Conservation (phyloP, 176 grass and related monocot genomes). For the Tillandsia leiboldiana region DNA sequence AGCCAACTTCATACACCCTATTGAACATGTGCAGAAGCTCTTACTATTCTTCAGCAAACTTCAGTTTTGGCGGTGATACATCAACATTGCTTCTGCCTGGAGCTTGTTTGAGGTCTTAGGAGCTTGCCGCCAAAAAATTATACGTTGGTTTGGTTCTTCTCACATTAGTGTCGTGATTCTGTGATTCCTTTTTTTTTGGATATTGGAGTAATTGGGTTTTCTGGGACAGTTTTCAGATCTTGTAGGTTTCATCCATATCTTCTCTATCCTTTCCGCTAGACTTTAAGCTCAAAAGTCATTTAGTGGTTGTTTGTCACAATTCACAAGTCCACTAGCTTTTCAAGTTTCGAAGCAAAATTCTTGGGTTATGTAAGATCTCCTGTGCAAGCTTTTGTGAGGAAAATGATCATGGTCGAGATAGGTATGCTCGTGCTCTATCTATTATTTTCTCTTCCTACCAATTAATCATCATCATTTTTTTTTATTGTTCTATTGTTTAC, state of each 20-base stretch:
- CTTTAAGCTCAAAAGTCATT: too few relatives aligned
- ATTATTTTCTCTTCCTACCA: neutral
- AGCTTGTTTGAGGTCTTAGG: conserved; percentile 36
- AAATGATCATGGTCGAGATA: neutral
- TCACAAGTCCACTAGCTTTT: too few relatives aligned
- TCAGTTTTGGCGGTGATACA: conserved; percentile 28
- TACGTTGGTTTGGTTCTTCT: conserved; percentile 34
- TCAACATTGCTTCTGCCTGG: conserved; percentile 29
- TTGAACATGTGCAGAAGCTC: conserved; percentile 49
- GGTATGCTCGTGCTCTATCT: neutral
- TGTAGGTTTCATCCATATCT: neutral
- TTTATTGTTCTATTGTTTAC: neutral
- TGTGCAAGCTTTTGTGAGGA: too few relatives aligned
- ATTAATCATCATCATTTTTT: neutral
- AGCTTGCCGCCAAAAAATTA: conserved; percentile 19
- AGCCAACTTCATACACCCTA: conserved; percentile 20
- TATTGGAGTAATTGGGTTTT: neutral
- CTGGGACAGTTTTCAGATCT: conserved; percentile 29
- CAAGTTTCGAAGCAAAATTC: too few relatives aligned
- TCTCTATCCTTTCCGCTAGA: too few relatives aligned
- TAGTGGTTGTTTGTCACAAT: too few relatives aligned
- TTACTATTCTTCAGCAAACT: conserved; percentile 30
- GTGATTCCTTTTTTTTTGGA: neutral
- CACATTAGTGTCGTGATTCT: neutral
- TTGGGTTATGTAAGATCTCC: too few relatives aligned